Base-by-base conservation (phyloP, 331 rosid genomes). In the Rhamnella rubrinervis region DNA sequence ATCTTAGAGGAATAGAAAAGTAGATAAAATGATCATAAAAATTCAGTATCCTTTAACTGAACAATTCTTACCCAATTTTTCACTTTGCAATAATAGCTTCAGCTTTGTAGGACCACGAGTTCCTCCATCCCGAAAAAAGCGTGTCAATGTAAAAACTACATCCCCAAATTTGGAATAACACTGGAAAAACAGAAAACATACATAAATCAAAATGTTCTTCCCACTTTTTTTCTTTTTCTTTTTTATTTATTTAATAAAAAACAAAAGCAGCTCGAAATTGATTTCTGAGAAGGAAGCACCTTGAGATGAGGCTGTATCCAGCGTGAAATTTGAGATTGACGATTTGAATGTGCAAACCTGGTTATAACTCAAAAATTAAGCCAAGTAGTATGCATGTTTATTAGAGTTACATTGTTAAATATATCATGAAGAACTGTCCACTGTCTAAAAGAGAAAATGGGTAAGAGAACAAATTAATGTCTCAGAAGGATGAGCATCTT, bases 241-340 rank as follows among this genome's bases (percentile, higher is more conserved):
- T 23, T 23, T 23, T 23, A 23, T n/a, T n/a, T n/a, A n/a, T n/a
- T n/a, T n/a, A n/a, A n/a, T n/a, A n/a, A n/a, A n/a, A 19, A 9
- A 59, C 1, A 5, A 58, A 58, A 23, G 12, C 26, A 26, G 9
- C 7, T 4, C 7, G 0, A n/a, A 3, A 17, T 20, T 15, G 28
- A 13, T 28, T 19, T 50, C 23, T 56, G 46, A 46, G 47, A 52
- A 51, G n/a, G 59, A 82, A 64, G 69, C 73, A 93, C 98, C 97
- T 90, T 90, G 76, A 93, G 62, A 82, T 93, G 97, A 81, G 98
- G 97, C 64, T 85, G 96, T 82, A 93, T 88, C 98, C 98, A 93
- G 19, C 79, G 84, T 17, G 98, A 93, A 63, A 93, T 78, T 78
- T 93, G 98, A 70, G 97, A 87, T 68, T 84, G 95, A 12, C 97